Percentiles rank a stretch among this genome's conserved stretches.
These are phyloP conservation scores for Fragaria nilgerrensis DNA, from an alignment of 306 rosid species.

Conservation along the genomic window DNA sequence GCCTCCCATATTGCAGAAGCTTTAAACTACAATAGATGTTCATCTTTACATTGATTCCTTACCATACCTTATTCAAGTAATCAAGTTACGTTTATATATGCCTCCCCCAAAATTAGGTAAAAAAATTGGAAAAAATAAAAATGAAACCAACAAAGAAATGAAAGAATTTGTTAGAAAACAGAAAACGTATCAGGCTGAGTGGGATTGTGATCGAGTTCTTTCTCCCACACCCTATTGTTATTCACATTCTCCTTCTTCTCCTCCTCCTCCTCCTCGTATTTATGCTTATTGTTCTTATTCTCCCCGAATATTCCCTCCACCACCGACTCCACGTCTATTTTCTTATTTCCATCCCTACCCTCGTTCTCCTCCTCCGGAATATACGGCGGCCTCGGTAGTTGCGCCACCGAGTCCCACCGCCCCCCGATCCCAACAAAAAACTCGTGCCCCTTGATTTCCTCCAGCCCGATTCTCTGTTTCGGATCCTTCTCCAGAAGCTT, in stretches of 20 bases:
- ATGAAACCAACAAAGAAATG: background rate
- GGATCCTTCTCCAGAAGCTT: conserved; percentile 66
- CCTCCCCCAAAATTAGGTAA: background rate
- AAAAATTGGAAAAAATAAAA: background rate
- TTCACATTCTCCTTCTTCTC: conserved; percentile 1
- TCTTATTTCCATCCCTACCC: conserved; percentile 25
- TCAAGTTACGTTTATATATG: background rate
- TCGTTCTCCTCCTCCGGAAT: conserved; percentile 48
- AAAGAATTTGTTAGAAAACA: conserved; percentile 37
- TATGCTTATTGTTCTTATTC: background rate
- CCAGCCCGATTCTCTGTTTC: conserved; percentile 48
- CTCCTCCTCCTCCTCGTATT: background rate
- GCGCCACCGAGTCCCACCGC: conserved; percentile 50
- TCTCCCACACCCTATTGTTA: conserved; percentile 35
- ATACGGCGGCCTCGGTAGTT: conserved; percentile 63
- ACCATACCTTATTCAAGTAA: background rate
- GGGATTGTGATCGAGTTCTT: conserved; percentile 22
- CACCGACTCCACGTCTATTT: conserved; percentile 54
- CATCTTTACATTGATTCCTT: background rate
- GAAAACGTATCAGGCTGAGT: conserved; percentile 31
- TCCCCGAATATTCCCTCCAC: conserved; percentile 52
- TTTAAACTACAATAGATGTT: background rate
- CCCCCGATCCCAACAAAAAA: conserved; percentile 47
- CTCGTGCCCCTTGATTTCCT: conserved; percentile 62
- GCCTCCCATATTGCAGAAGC: background rate